Percentiles rank a stretch among this genome's conserved stretches.
Evolutionary conservation across 345 rosid genomes (phyloP).

Genomic region (Orychophragmus violaceus): DNA sequence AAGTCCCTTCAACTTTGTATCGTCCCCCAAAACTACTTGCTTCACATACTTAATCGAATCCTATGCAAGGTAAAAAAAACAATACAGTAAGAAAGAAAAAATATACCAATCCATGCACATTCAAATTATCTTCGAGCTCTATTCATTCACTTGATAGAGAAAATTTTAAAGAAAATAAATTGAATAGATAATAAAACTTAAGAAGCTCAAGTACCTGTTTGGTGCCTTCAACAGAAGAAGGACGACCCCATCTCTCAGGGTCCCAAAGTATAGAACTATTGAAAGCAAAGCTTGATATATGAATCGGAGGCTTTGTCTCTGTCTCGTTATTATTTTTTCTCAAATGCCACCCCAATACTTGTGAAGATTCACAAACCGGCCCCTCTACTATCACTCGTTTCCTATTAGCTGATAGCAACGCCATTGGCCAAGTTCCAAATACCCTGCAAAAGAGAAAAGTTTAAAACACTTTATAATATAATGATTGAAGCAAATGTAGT

Average conservation of each 20-base stretch:
- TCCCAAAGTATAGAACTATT: slow-evolving; percentile 86
- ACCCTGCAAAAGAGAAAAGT: slow-evolving; percentile 38
- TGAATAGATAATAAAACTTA: neutral
- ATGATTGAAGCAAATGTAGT: neutral
- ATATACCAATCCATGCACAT: neutral
- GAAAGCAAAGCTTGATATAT: slow-evolving; percentile 62
- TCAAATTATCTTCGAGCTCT: neutral
- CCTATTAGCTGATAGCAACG: slow-evolving; percentile 55
- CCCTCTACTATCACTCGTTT: slow-evolving; percentile 69
- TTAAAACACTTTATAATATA: neutral
- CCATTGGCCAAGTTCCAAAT: slow-evolving; percentile 91
- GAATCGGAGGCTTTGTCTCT: slow-evolving; percentile 42
- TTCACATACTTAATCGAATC: slow-evolving; percentile 82
- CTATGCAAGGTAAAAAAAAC: slow-evolving; percentile 28
- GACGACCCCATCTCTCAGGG: slow-evolving; percentile 89
- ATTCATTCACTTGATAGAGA: neutral
- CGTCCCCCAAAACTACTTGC: slow-evolving; percentile 72
- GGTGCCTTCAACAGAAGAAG: slow-evolving; percentile 53
- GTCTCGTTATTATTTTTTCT: slow-evolving; percentile 50
- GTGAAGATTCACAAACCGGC: slow-evolving; percentile 73
- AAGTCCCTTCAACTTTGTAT: slow-evolving; percentile 69
- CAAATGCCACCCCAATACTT: slow-evolving; percentile 85
- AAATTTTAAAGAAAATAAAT: neutral
- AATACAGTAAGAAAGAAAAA: neutral
- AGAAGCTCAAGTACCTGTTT: slow-evolving; percentile 46